Evolutionary conservation across 495 filamentous ascomycete genomes (phyloP).

Genomic region (Lophium mytilinum): DNA sequence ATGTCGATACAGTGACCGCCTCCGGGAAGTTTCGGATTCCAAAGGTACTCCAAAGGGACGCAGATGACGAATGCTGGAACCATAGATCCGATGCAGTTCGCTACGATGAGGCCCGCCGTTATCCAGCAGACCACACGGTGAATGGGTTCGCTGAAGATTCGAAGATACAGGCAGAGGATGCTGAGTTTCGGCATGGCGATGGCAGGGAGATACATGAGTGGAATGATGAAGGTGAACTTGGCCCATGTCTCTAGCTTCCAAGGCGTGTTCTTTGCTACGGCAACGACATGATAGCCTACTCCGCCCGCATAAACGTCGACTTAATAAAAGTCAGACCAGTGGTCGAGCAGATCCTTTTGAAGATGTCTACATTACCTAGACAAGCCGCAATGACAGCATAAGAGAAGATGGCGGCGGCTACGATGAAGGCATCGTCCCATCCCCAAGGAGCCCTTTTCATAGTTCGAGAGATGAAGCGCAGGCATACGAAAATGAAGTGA

Average conservation of each 20-base stretch:
- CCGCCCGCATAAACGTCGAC: no score
- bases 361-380: background rate
- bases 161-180: background rate
- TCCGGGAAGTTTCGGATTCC: background rate
- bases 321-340: no score
- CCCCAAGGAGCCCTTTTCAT: background rate
- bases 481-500: background rate
- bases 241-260: no score
- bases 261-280: no score
- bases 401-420: background rate
- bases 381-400: background rate
- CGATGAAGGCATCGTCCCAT: background rate
- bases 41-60: background rate
- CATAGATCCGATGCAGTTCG: background rate
- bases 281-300: no score
- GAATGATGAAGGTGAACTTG: background rate
- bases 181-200: background rate
- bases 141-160: background rate
- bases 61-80: background rate
- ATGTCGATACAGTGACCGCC: slow-evolving; percentile 2
- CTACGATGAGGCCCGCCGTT: background rate
- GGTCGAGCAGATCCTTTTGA: no score
- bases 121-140: background rate
- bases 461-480: background rate
- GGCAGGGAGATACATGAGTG: background rate